Evolutionary conservation across 345 rosid genomes (phyloP).

Genomic region (Clarkia xantiana): DNA sequence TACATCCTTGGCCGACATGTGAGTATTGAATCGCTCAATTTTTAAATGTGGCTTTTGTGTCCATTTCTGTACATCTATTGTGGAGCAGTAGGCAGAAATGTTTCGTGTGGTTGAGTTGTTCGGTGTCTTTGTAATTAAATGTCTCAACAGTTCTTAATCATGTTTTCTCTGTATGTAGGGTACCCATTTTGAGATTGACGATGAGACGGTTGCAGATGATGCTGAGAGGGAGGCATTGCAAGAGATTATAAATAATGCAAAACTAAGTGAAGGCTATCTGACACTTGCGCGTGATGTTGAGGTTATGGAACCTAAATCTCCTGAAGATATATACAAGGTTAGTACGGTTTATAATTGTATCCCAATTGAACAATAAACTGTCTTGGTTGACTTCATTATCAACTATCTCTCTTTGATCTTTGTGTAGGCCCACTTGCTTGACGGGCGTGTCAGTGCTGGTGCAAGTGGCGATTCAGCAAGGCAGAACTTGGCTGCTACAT

Average conservation of each 20-base stretch:
- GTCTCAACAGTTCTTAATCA: not conserved
- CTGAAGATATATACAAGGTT: conserved; percentile 96
- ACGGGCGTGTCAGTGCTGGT: conserved; percentile 72
- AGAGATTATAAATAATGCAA: conserved; percentile 66
- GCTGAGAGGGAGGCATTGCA: conserved; percentile 53
- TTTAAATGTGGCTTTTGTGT: too few relatives aligned
- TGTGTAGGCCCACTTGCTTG: conserved; percentile 84
- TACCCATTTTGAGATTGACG: conserved; percentile 51
- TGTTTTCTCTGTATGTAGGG: conserved; percentile 32
- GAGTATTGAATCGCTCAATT: conserved; percentile 15
- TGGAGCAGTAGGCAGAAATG: too few relatives aligned
- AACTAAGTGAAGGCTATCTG: conserved; percentile 83
- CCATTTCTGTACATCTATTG: too few relatives aligned
- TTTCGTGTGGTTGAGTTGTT: too few relatives aligned
- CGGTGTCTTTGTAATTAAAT: too few relatives aligned
- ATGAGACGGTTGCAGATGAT: conserved; percentile 46
- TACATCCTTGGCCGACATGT: conserved; percentile 89
- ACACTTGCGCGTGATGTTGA: conserved; percentile 95
- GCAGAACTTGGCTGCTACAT: conserved; percentile 89
- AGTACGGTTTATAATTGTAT: conserved; percentile 1
- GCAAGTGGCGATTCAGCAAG: conserved; percentile 83
- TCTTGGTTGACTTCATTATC: conserved; percentile 6
- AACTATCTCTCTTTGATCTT: conserved; percentile 1
- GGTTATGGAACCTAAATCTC: conserved; percentile 97
- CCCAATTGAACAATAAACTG: too few relatives aligned